These are phyloP conservation scores for Myriangium duriaei DNA, from an alignment of 2,329 filamentous ascomycete genomes.

Conservation along the genomic window DNA sequence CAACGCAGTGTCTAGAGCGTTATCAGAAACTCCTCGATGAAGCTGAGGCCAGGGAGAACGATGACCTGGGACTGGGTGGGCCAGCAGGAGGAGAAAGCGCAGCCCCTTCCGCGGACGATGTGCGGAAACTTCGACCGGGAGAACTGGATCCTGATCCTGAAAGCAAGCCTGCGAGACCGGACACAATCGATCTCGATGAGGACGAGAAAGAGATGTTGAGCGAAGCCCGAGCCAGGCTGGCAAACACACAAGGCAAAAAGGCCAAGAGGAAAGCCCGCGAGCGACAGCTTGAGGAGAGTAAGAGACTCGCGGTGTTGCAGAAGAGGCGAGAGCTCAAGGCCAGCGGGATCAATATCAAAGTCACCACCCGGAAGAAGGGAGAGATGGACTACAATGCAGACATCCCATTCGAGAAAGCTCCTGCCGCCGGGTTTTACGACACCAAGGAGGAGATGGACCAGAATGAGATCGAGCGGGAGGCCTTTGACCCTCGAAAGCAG, in stretches of 20 bases:
- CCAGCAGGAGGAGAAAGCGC: conserved; percentile 75
- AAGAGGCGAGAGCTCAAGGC: conserved; percentile 95
- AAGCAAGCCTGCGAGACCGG: conserved; percentile 85
- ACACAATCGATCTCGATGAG: conserved; percentile 96
- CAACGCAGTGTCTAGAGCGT: conserved; percentile 91
- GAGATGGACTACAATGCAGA: conserved; percentile 99
- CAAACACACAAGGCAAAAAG: conserved; percentile 98
- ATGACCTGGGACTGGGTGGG: conserved; percentile 69
- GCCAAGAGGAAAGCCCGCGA: conserved; percentile 95
- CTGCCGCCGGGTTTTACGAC: conserved; percentile 83
- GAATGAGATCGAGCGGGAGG: conserved; percentile 74
- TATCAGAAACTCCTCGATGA: conserved; percentile 96
- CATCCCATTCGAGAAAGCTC: conserved; percentile 91
- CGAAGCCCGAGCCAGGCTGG: conserved; percentile 87
- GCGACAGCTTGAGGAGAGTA: conserved; percentile 86
- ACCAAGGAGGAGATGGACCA: conserved; percentile 66
- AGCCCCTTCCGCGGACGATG: conserved; percentile 85
- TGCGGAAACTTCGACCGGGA: conserved; percentile 67
- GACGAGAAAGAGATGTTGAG: conserved; percentile 99
- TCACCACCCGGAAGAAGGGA: conserved; percentile 79
- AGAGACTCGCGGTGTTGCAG: conserved; percentile 77
- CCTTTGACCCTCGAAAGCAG: conserved; percentile 86
- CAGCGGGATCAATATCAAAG: conserved; percentile 95
- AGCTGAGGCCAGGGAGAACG: conserved; percentile 76
- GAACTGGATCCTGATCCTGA: conserved; percentile 97